These are phyloP conservation scores for Lepraria neglecta DNA, from an alignment of 495 filamentous ascomycete genomes.

Conservation along the genomic window DNA sequence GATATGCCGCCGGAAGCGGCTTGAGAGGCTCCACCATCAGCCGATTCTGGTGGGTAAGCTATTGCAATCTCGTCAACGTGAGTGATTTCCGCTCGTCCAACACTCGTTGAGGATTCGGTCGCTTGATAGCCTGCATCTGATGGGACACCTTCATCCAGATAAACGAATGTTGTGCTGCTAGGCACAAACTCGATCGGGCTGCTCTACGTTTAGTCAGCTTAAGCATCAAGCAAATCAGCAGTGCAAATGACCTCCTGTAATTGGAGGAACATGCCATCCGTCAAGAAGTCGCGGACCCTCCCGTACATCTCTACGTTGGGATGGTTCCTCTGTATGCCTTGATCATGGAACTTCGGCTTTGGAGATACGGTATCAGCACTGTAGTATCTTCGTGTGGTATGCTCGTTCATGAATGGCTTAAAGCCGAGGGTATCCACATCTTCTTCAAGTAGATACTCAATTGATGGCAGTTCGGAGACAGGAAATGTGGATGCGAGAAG, in stretches of 20 bases:
- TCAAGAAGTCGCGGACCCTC: slow-evolving; percentile 59
- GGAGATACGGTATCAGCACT: slow-evolving; percentile 29
- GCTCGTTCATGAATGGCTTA: slow-evolving; percentile 52
- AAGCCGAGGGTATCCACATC: slow-evolving; percentile 73
- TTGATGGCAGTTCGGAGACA: slow-evolving; percentile 46
- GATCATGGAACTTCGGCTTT: slow-evolving; percentile 53
- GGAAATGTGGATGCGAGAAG: slow-evolving; percentile 56
- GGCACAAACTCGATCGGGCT: slow-evolving; percentile 44
- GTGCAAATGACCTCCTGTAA: slow-evolving; percentile 43
- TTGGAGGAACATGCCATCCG: slow-evolving; percentile 56
- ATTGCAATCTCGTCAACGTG: slow-evolving; percentile 32
- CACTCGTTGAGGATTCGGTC: slow-evolving; percentile 33
- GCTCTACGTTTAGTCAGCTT: slow-evolving; percentile 29
- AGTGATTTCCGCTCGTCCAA: slow-evolving; percentile 43
- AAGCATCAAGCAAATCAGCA: slow-evolving; percentile 3
- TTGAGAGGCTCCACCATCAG: slow-evolving; percentile 35
- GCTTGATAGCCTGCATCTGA: slow-evolving; percentile 31
- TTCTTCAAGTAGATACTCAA: slow-evolving; percentile 69
- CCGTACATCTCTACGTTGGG: slow-evolving; percentile 67
- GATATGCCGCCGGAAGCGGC: slow-evolving; percentile 43
- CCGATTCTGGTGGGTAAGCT: slow-evolving; percentile 34
- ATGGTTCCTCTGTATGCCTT: slow-evolving; percentile 50
- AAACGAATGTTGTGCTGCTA: slow-evolving; percentile 46
- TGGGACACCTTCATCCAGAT: slow-evolving; percentile 50
- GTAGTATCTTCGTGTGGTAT: slow-evolving; percentile 47